Percentiles rank a stretch among this genome's conserved stretches.
phyloP scores from a whole-genome alignment of 257 asterid genomes.

The Lithospermum erythrorhizon region DNA sequence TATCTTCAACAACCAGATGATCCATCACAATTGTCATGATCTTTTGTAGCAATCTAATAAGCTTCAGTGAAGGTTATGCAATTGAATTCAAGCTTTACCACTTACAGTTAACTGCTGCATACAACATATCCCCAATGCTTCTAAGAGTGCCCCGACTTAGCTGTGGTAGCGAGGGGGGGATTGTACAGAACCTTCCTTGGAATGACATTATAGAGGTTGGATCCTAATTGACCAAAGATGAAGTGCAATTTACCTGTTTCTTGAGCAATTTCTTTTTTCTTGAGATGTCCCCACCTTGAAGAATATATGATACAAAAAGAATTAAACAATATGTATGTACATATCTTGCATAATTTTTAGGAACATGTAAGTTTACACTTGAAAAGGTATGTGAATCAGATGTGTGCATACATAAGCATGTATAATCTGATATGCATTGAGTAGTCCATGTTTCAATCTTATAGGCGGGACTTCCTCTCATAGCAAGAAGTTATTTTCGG shows the following conservation, averaged over 20 bases:
- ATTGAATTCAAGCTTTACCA: too few species aligned
- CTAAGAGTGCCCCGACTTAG: too few species aligned
- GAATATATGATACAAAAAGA: conserved; percentile 4
- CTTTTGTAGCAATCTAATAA: too few species aligned
- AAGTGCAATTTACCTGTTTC: conserved; percentile 51
- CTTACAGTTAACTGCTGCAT: too few species aligned
- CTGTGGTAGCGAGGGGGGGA: too few species aligned
- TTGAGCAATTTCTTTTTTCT: conserved; percentile 88
- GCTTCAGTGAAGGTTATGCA: too few species aligned
- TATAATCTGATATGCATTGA: neutral
- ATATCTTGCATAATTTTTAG: neutral
- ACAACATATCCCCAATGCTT: too few species aligned
- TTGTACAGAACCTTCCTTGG: too few species aligned
- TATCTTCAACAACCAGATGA: too few species aligned
- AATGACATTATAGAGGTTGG: too few species aligned
- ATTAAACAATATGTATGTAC: neutral
- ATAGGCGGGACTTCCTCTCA: neutral
- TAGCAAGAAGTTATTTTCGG: neutral
- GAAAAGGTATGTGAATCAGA: neutral
- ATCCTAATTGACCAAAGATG: too few species aligned
- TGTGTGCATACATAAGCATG: neutral
- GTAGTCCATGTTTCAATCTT: neutral
- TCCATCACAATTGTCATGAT: too few species aligned
- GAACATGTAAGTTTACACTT: neutral
- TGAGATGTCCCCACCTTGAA: conserved; percentile 84